Percentiles rank a stretch among this genome's conserved stretches.
Conservation (phyloP, 805 yeast species). For the Ogataea salicorniae region DNA sequence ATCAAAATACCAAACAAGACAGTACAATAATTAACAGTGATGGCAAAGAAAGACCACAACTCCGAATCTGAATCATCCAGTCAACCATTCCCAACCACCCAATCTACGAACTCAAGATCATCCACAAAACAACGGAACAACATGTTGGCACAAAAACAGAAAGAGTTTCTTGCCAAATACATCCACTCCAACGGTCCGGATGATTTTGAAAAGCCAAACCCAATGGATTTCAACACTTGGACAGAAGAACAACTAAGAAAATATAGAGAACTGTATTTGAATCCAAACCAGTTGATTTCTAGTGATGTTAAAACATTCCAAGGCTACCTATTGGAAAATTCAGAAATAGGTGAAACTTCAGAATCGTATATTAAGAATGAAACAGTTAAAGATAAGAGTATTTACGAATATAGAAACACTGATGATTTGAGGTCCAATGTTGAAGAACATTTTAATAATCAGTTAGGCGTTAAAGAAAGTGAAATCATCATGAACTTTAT, state of each 20-base stretch:
- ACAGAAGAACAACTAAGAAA: constrained; percentile 61
- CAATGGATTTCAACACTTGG: constrained; percentile 64
- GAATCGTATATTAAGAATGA: constrained; percentile 28
- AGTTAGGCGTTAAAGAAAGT: constrained; percentile 60
- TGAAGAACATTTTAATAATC: constrained; percentile 53
- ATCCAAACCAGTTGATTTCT: constrained; percentile 34
- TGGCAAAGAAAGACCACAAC: constrained; percentile 5
- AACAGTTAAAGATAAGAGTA: constrained; percentile 21
- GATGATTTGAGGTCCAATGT: constrained; percentile 26
- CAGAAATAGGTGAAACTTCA: constrained; percentile 72
- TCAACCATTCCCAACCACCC: neutral
- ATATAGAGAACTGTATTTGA: constrained; percentile 52
- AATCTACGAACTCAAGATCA: constrained; percentile 30
- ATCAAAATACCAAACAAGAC: neutral
- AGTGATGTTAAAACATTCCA: constrained; percentile 60
- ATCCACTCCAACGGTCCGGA: constrained; percentile 71
- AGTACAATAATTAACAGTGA: neutral
- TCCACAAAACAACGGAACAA: constrained; percentile 57
- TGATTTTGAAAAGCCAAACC: constrained; percentile 45
- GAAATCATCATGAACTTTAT: constrained; percentile 86
- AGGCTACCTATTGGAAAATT: constrained; percentile 60
- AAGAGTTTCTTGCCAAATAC: constrained; percentile 60
- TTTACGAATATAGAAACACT: constrained; percentile 27
- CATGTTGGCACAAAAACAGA: constrained; percentile 64
- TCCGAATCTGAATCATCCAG: constrained; percentile 20